Conservation (phyloP, 106 monocot species). For the Dendrobium huoshanense region DNA sequence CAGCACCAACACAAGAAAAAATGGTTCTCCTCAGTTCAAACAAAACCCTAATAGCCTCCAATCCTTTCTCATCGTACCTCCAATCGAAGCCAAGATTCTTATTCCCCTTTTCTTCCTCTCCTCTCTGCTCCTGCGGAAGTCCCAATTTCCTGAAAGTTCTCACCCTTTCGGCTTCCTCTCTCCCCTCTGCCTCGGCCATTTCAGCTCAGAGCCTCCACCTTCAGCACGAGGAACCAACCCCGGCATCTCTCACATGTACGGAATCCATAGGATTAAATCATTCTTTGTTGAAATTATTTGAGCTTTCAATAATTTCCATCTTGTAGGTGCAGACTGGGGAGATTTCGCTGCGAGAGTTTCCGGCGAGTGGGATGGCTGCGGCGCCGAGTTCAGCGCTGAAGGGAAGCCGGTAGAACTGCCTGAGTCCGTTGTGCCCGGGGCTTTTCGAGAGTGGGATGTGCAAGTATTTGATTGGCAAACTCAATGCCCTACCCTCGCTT, state of each 20-base stretch:
- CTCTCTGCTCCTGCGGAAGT: neutral
- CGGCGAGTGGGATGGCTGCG: conserved; percentile 93
- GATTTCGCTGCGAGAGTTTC: conserved; percentile 75
- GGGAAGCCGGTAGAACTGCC: conserved; percentile 81
- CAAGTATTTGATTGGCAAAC: conserved; percentile 95
- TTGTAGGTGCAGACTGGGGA: conserved; percentile 36
- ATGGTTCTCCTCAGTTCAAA: conserved; percentile 1
- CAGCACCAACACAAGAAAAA: neutral
- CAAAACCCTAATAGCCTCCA: neutral
- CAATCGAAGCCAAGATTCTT: conserved; percentile 9
- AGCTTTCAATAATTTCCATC: neutral
- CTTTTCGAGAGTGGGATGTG: conserved; percentile 85
- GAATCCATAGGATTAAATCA: neutral
- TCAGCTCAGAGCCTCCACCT: conserved; percentile 8
- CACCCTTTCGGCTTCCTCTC: conserved; percentile 4
- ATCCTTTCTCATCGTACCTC: conserved; percentile 5
- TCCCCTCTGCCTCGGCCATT: conserved; percentile 5
- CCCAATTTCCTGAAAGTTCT: conserved; percentile 8
- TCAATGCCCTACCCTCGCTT: conserved; percentile 88
- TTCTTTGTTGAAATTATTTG: neutral
- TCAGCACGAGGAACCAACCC: neutral
- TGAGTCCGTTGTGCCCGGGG: conserved; percentile 77
- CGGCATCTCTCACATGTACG: neutral
- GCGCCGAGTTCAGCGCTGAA: conserved; percentile 64
- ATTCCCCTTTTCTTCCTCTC: neutral